These are phyloP conservation scores for Fragaria vesca DNA, from an alignment of 306 rosid genomes.

Conservation along the genomic window DNA sequence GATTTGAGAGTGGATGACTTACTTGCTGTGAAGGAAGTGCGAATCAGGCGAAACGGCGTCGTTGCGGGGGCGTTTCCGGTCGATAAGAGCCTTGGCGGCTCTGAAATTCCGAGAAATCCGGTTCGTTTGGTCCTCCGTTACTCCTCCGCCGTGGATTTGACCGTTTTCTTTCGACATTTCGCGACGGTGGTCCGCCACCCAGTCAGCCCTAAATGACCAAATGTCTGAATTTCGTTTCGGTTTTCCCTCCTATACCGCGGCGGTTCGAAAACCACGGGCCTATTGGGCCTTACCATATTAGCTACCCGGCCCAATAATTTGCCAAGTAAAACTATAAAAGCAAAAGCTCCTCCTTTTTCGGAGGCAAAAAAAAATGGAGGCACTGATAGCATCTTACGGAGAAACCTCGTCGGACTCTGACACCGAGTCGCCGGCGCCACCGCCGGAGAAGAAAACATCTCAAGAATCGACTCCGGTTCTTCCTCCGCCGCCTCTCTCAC, in stretches of 20 bases:
- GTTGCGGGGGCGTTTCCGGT: conserved; percentile 64
- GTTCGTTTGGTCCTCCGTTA: conserved; percentile 49
- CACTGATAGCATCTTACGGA: conserved; percentile 66
- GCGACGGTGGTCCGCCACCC: not conserved
- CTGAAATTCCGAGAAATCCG: conserved; percentile 58
- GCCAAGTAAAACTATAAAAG: not conserved
- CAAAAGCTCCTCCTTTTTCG: not conserved
- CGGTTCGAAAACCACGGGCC: not conserved
- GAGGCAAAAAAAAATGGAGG: conserved; percentile 49
- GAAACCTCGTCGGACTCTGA: conserved; percentile 63
- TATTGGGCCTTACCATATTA: not conserved
- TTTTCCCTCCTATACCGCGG: conserved; percentile 1
- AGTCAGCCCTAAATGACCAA: conserved; percentile 4
- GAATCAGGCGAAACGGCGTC: conserved; percentile 28
- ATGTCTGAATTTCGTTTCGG: not conserved
- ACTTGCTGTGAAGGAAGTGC: conserved; percentile 17
- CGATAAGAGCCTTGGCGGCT: conserved; percentile 66
- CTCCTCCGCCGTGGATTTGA: conserved; percentile 6
- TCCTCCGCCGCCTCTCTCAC: conserved; percentile 75
- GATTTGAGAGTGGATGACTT: not conserved
- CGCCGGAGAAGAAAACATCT: conserved; percentile 16
- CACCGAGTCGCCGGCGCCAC: conserved; percentile 33
- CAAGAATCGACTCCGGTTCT: conserved; percentile 9
- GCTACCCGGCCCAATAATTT: not conserved
- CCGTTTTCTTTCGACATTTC: conserved; percentile 18